Percentiles rank a stretch among this genome's conserved stretches.
These are phyloP conservation scores for Exserohilum rostratum DNA, from an alignment of 2,329 filamentous ascomycete genomes.

Conservation along the genomic window DNA sequence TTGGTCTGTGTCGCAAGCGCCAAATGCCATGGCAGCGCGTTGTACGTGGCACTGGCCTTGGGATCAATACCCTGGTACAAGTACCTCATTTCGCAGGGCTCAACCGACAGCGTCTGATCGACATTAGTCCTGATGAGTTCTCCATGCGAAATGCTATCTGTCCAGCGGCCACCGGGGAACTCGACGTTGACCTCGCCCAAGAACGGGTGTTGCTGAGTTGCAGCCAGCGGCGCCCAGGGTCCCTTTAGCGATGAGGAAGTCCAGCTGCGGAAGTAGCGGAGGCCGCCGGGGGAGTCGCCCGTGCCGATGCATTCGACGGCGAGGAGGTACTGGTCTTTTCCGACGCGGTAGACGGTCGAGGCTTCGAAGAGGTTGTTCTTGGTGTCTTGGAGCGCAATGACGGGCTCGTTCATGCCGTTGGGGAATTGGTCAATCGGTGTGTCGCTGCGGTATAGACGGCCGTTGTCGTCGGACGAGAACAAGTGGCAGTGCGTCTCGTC, in stretches of 20 bases:
- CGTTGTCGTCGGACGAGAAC: constrained; percentile 53
- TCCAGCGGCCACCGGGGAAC: constrained; percentile 47
- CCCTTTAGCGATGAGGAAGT: constrained; percentile 43
- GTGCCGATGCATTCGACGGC: constrained; percentile 50
- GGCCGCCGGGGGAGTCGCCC: constrained; percentile 24
- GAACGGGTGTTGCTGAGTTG: constrained; percentile 48
- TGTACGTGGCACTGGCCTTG: constrained; percentile 39
- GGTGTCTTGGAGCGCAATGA: constrained; percentile 41
- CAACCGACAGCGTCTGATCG: constrained; percentile 49
- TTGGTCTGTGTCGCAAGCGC: constrained; percentile 39
- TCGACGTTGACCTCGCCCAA: constrained; percentile 46
- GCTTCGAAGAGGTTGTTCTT: constrained; percentile 48
- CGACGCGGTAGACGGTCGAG: constrained; percentile 46
- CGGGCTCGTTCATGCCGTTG: constrained; percentile 45
- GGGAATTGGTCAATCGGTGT: constrained; percentile 46
- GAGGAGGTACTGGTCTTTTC: constrained; percentile 44
- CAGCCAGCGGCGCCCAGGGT: constrained; percentile 45
- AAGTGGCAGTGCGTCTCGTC: constrained; percentile 47
- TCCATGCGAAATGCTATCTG: constrained; percentile 47
- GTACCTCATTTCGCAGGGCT: constrained; percentile 42
- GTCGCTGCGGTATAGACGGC: constrained; percentile 49
- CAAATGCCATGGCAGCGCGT: constrained; percentile 48
- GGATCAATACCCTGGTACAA: constrained; percentile 51
- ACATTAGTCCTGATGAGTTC: constrained; percentile 42
- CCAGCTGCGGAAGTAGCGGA: constrained; percentile 51